Conservation (phyloP, 176 grass and related monocot species). For the Aegilops umbellulata region DNA sequence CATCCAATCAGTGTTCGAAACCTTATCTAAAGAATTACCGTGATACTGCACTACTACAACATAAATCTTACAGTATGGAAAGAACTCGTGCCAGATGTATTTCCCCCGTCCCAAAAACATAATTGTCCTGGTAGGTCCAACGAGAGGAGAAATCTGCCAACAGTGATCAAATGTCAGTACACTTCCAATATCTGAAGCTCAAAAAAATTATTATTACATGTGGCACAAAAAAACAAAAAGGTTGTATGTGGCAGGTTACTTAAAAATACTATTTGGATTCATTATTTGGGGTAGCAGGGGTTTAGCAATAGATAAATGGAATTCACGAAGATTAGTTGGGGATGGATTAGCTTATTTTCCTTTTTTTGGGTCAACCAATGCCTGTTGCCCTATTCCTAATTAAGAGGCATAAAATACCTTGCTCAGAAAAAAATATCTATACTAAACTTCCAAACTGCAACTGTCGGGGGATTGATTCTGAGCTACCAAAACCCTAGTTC, state of each 20-base stretch:
- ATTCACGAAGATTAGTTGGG: not conserved
- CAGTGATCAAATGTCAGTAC: conserved; percentile 23
- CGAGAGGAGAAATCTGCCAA: conserved; percentile 81
- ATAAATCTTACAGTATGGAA: conserved; percentile 82
- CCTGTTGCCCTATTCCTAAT: not conserved
- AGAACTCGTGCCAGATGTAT: conserved; percentile 95
- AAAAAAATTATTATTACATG: not conserved
- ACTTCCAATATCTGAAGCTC: conserved; percentile 8
- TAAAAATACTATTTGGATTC: not conserved
- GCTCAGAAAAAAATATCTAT: not conserved
- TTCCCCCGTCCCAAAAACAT: conserved; percentile 63
- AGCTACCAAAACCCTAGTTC: too few relatives aligned
- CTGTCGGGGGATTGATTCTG: too few relatives aligned
- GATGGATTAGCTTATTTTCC: not conserved
- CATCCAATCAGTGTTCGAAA: conserved; percentile 29
- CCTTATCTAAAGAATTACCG: not conserved
- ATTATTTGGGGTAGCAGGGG: not conserved
- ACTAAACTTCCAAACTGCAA: not conserved
- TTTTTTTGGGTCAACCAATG: not conserved
- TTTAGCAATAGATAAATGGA: not conserved
- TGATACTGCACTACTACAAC: not conserved
- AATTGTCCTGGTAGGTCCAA: conserved; percentile 74
- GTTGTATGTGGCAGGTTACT: not conserved
- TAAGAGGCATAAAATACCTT: not conserved
- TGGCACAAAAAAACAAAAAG: not conserved